A percentile compares a stretch with the other conserved stretches of the same genome.
These are phyloP conservation scores for Linaria vulgaris DNA, from an alignment of 257 asterid species.

Conservation along the genomic window DNA sequence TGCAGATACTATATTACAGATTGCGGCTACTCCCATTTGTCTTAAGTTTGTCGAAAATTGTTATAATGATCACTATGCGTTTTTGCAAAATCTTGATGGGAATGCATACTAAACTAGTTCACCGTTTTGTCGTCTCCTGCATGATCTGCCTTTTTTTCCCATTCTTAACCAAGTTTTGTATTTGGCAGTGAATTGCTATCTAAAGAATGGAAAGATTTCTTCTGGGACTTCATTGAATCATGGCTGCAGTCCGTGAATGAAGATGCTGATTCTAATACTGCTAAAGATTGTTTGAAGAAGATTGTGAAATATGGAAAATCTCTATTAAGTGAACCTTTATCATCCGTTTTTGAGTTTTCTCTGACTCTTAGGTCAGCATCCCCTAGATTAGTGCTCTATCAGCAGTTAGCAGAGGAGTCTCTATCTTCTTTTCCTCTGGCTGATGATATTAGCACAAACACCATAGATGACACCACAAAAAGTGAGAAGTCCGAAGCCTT, in stretches of 20 bases:
- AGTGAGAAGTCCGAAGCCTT: constrained; percentile 41
- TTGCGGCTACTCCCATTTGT: constrained; percentile 6
- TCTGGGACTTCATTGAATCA: constrained; percentile 84
- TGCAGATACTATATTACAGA: constrained; percentile 5
- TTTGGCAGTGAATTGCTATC: constrained; percentile 82
- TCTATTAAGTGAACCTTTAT: constrained; percentile 66
- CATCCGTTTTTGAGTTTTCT: constrained; percentile 88
- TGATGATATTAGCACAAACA: constrained; percentile 51
- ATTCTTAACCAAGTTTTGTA: constrained; percentile 20
- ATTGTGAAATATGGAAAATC: constrained; percentile 70
- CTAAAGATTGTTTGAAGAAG: constrained; percentile 77
- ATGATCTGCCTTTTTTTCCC: constrained; percentile 7
- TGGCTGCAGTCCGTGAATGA: constrained; percentile 61
- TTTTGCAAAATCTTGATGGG: constrained; percentile 1
- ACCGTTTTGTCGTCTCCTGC: constrained; percentile 13
- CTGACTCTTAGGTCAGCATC: constrained; percentile 97
- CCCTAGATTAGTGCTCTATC: constrained; percentile 84
- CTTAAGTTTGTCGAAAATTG: constrained; percentile 2
- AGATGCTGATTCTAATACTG: constrained; percentile 56
- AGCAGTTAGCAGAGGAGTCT: constrained; percentile 94
- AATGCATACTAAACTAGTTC: constrained; percentile 7
- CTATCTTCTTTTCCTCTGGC: constrained; percentile 82
- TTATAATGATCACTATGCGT: not conserved
- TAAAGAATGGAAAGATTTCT: constrained; percentile 80
- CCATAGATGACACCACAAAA: constrained; percentile 40